A percentile compares a stretch with the other conserved stretches of the same genome.
These are phyloP conservation scores for Wallacemonas sp. DNA, from an alignment of 208 protist species.

Conservation along the genomic window DNA sequence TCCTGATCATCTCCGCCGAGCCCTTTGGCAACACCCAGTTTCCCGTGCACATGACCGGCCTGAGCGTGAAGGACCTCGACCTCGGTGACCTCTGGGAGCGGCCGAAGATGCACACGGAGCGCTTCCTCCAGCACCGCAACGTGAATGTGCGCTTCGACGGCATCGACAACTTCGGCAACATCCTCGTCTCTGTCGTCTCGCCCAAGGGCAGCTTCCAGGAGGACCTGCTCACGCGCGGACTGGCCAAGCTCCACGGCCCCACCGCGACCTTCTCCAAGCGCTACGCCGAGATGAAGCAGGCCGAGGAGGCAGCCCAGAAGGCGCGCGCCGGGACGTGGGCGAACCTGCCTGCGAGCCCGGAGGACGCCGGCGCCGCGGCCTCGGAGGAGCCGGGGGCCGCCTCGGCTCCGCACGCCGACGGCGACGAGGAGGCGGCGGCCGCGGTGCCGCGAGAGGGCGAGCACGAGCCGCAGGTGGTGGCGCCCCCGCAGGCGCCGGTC, in stretches of 20 bases:
- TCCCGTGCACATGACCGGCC: slow-evolving; percentile 74
- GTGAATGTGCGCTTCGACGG: slow-evolving; percentile 82
- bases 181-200: slow-evolving; percentile 81
- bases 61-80: slow-evolving; percentile 67
- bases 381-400: background rate
- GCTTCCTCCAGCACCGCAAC: slow-evolving; percentile 81
- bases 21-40: slow-evolving; percentile 65
- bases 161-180: slow-evolving; percentile 72
- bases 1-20: slow-evolving; percentile 55
- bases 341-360: slow-evolving; percentile 33
- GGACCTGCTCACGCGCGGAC: slow-evolving; percentile 80
- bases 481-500: slow-evolving; percentile 21
- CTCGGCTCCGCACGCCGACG: slow-evolving; percentile 6
- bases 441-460: background rate
- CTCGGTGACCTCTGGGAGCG: slow-evolving; percentile 35
- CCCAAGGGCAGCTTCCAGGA: slow-evolving; percentile 83
- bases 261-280: slow-evolving; percentile 53
- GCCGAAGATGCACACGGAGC: slow-evolving; percentile 76
- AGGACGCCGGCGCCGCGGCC: slow-evolving; percentile 5
- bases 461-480: slow-evolving; percentile 16
- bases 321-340: slow-evolving; percentile 71
- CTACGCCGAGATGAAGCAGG: slow-evolving; percentile 49
- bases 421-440: background rate
- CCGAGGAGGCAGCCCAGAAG: slow-evolving; percentile 60
- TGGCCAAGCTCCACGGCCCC: slow-evolving; percentile 63